phyloP scores from a whole-genome alignment of 148 eudicot genomes.

The Euryodendron excelsum region DNA sequence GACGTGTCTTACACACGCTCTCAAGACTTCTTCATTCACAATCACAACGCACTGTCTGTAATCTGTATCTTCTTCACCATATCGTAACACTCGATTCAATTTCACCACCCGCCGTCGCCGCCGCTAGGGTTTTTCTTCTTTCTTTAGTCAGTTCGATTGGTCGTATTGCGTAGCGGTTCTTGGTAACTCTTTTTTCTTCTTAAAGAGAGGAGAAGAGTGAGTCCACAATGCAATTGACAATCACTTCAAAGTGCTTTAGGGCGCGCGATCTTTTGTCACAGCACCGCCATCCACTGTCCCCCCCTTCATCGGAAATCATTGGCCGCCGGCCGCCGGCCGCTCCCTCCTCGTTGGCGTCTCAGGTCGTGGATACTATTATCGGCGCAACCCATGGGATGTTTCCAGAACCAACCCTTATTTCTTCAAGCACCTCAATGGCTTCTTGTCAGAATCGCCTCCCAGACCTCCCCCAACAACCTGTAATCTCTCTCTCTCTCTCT shows the following conservation, averaged over 20 bases:
- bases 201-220: not conserved
- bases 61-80: too few species aligned
- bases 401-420: slow-evolving; percentile 12
- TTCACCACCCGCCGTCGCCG: too few species aligned
- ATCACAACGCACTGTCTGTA: too few species aligned
- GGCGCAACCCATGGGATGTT: not conserved
- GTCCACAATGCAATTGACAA: slow-evolving; percentile 24
- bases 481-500: slow-evolving; percentile 2
- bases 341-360: not conserved
- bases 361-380: not conserved
- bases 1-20: too few species aligned
- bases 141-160: too few species aligned
- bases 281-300: too few species aligned
- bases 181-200: too few species aligned
- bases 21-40: too few species aligned
- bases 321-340: slow-evolving; percentile 3
- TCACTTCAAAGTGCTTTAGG: slow-evolving; percentile 29
- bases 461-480: slow-evolving; percentile 28
- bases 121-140: too few species aligned
- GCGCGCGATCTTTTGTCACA: slow-evolving; percentile 5
- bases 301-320: not conserved
- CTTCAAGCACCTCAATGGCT: slow-evolving; percentile 34
- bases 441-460: slow-evolving; percentile 37
- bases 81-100: too few species aligned
- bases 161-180: too few species aligned